Conservation (phyloP, 345 rosid genomes). For the Eucalyptus brandiana region DNA sequence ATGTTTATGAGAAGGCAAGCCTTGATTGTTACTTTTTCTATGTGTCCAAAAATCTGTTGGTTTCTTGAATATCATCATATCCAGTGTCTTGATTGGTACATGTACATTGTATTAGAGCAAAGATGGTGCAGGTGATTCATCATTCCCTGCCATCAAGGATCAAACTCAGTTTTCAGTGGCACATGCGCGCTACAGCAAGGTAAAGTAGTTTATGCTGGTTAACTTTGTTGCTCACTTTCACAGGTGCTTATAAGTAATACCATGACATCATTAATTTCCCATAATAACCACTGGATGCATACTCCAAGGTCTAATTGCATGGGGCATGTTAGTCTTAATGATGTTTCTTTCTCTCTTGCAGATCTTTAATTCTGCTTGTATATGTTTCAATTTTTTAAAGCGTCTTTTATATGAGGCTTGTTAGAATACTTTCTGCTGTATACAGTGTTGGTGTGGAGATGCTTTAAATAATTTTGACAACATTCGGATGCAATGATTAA, state of each 20-base stretch:
- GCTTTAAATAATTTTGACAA: neutral
- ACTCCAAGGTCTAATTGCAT: neutral
- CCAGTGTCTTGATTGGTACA: neutral
- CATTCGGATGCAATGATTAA: neutral
- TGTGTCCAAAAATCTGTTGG: neutral
- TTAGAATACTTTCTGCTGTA: neutral
- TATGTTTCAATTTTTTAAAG: neutral
- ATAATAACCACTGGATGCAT: neutral
- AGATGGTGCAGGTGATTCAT: constrained; percentile 90
- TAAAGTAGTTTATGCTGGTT: neutral
- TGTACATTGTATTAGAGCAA: constrained; percentile 38
- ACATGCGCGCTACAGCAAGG: constrained; percentile 93
- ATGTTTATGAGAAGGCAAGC: constrained; percentile 94
- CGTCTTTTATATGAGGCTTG: neutral
- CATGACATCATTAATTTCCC: neutral
- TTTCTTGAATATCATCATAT: neutral
- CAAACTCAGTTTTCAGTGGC: constrained; percentile 77
- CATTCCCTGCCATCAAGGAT: constrained; percentile 88
- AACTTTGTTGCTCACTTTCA: neutral
- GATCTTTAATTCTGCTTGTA: neutral
- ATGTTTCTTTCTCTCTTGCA: neutral
- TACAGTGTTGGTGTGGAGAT: neutral
- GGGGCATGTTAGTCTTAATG: neutral
- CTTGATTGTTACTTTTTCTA: neutral
- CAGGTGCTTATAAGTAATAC: neutral